A percentile compares a stretch with the other conserved stretches of the same genome.
Conservation (phyloP, 2,329 filamentous ascomycete genomes). For the Aspergillus sp. region DNA sequence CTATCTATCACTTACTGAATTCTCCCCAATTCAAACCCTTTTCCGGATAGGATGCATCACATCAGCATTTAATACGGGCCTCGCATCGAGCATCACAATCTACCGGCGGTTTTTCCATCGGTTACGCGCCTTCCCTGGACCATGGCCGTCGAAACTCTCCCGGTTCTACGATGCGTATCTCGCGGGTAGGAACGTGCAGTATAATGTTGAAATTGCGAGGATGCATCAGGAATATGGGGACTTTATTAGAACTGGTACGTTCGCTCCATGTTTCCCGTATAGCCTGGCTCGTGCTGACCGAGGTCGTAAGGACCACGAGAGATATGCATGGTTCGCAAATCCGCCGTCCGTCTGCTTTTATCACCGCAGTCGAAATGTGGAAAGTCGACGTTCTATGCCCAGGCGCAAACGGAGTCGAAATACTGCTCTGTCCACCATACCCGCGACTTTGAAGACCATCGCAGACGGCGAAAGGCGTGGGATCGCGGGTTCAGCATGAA, state of each 20-base stretch:
- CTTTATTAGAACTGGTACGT: conserved; percentile 28
- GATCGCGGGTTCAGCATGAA: conserved; percentile 14
- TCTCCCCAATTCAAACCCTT: not conserved
- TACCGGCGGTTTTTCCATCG: conserved; percentile 30
- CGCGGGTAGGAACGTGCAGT: conserved; percentile 16
- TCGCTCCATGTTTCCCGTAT: not conserved
- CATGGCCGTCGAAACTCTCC: conserved; percentile 20
- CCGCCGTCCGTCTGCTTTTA: not conserved
- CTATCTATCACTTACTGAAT: not conserved
- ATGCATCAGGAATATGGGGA: conserved; percentile 28
- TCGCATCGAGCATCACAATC: conserved; percentile 20
- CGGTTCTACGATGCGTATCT: conserved; percentile 19
- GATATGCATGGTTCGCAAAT: not conserved
- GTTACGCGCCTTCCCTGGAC: conserved; percentile 26
- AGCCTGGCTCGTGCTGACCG: too few relatives aligned
- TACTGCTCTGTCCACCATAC: conserved; percentile 4
- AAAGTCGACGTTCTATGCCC: conserved; percentile 1
- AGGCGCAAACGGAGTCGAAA: not conserved
- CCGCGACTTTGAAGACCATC: conserved; percentile 16
- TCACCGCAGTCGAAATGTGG: not conserved
- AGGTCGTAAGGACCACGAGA: not conserved
- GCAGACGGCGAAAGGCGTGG: conserved; percentile 11
- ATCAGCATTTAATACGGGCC: not conserved
- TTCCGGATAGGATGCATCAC: not conserved
- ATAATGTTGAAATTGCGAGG: conserved; percentile 13